Evolutionary conservation across 192 early-diverging fungal genomes (phyloP).

Genomic region (Lunasporangiospora selenospora): DNA sequence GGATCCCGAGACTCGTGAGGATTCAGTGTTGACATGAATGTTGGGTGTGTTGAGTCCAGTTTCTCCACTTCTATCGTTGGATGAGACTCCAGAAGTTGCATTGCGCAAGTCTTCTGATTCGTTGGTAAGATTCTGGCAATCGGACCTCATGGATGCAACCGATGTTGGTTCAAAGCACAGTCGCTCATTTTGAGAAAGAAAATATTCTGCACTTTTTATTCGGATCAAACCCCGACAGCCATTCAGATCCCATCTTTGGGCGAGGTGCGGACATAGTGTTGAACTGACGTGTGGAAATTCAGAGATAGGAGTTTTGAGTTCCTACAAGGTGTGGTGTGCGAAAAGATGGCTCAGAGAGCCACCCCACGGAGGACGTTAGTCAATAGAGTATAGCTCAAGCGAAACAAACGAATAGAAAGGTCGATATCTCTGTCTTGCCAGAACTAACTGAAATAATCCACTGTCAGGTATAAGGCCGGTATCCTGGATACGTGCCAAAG

Average conservation of each 20-base stretch:
- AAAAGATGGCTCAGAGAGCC: not conserved
- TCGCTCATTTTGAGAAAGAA: constrained; percentile 5
- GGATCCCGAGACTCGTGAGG: too few relatives aligned
- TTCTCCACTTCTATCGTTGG: too few relatives aligned
- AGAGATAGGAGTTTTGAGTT: too few relatives aligned
- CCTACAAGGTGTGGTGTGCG: too few relatives aligned
- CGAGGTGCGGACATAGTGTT: too few relatives aligned
- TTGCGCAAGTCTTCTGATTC: too few relatives aligned
- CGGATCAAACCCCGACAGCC: constrained; percentile 5
- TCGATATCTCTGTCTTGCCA: not conserved
- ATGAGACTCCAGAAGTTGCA: too few relatives aligned
- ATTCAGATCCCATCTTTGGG: constrained; percentile 1
- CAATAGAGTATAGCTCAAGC: not conserved
- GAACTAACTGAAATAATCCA: not conserved
- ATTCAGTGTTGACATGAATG: too few relatives aligned
- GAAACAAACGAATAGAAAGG: not conserved
- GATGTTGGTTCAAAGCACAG: not conserved
- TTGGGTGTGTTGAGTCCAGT: too few relatives aligned
- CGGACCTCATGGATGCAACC: not conserved
- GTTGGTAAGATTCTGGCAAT: not conserved
- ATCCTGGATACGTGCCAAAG: constrained; percentile 17
- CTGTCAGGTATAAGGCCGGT: constrained; percentile 3
- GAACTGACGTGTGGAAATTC: too few relatives aligned
- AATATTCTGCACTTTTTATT: constrained; percentile 7
- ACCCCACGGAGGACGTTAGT: constrained; percentile 1